phyloP scores from a whole-genome alignment of 169 alveolate genomes.

The Eimeria tenella region DNA sequence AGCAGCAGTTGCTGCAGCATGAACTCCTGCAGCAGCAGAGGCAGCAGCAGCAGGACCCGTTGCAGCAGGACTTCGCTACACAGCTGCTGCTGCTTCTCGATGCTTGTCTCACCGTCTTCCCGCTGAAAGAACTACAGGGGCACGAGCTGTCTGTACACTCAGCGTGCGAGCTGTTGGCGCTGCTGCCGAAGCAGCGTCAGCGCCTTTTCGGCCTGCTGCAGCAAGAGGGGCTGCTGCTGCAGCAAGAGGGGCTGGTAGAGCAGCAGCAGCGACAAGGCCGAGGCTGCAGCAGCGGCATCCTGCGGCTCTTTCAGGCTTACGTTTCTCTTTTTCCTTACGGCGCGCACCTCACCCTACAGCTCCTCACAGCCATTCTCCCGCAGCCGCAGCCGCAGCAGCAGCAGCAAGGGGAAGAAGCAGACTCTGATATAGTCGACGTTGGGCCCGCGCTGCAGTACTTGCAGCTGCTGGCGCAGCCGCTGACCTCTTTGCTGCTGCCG shows the following conservation, averaged over 20 bases:
- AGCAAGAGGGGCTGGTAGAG: slow-evolving; percentile 6
- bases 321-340: slow-evolving; percentile 69
- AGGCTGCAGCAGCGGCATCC: slow-evolving; percentile 59
- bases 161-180: slow-evolving; percentile 39
- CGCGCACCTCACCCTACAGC: slow-evolving; percentile 69
- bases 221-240: neutral
- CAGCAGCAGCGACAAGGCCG: slow-evolving; percentile 32
- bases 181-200: slow-evolving; percentile 58
- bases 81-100: slow-evolving; percentile 72
- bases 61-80: slow-evolving; percentile 49
- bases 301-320: slow-evolving; percentile 10
- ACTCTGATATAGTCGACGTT: slow-evolving; percentile 29
- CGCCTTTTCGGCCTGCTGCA: slow-evolving; percentile 38
- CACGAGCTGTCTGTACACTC: slow-evolving; percentile 65
- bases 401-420: slow-evolving; percentile 56
- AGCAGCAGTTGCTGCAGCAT: slow-evolving; percentile 70
- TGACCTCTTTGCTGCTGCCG: slow-evolving; percentile 43
- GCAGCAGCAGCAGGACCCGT: slow-evolving; percentile 78
- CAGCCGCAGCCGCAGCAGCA: slow-evolving; percentile 72
- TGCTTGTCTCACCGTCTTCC: slow-evolving; percentile 25
- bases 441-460: slow-evolving; percentile 50
- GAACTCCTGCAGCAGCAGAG: slow-evolving; percentile 64
- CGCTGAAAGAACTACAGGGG: slow-evolving; percentile 71
- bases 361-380: slow-evolving; percentile 68
- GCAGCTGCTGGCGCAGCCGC: slow-evolving; percentile 66